Evolutionary conservation across 2,329 filamentous ascomycete genomes (phyloP).

Genomic region (Botrytis elliptica): DNA sequence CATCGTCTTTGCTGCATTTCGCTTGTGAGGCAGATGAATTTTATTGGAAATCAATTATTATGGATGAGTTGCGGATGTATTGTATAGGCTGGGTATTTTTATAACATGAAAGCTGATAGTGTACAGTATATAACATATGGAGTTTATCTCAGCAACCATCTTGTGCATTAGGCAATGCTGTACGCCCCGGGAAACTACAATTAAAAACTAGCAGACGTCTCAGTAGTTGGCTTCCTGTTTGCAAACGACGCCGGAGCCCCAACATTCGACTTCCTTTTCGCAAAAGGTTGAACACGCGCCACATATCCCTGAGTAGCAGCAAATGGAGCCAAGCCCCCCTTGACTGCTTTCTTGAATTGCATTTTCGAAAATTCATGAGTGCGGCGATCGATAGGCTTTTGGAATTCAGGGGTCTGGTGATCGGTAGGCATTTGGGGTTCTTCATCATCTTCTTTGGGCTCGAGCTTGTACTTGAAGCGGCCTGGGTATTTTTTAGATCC

Average conservation of each 20-base stretch:
- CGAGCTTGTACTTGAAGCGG: neutral
- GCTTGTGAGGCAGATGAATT: neutral
- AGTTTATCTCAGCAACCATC: neutral
- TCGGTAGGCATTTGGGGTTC: neutral
- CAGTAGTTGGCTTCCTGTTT: constrained; percentile 1
- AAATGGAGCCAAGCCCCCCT: neutral
- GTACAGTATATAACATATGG: neutral
- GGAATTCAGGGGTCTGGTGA: constrained; percentile 30
- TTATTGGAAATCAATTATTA: neutral
- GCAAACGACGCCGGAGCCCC: constrained; percentile 12
- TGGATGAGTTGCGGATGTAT: neutral
- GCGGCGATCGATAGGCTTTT: constrained; percentile 27
- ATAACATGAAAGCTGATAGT: neutral
- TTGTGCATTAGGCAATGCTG: neutral
- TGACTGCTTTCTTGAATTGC: neutral
- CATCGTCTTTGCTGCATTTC: neutral
- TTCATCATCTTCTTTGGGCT: constrained; percentile 5
- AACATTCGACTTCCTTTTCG: neutral
- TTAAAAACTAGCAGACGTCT: neutral
- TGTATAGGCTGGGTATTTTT: neutral
- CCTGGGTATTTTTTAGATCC: neutral
- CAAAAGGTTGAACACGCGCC: constrained; percentile 5
- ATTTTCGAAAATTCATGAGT: constrained; percentile 20
- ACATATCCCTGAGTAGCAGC: constrained; percentile 10
- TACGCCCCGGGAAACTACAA: neutral